Conservation (phyloP, 345 rosid species). For the Gynandropsis gynandra region DNA sequence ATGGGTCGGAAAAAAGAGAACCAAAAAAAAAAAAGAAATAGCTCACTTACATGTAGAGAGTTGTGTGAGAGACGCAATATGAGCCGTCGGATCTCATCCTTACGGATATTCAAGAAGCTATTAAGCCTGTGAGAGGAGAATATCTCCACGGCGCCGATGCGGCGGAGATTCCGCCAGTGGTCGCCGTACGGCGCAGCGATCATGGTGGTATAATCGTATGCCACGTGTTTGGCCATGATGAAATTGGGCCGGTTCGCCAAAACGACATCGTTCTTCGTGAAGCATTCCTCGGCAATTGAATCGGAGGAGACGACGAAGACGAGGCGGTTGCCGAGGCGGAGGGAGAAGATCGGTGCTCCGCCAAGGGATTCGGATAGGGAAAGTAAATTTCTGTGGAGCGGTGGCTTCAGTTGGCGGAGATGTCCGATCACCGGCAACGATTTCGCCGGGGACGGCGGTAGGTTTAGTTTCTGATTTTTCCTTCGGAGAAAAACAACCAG, state of each 20-base stretch:
- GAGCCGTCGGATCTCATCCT: slow-evolving; percentile 22
- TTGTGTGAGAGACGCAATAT: not conserved
- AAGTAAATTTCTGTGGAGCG: slow-evolving; percentile 17
- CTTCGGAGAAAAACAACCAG: slow-evolving; percentile 4
- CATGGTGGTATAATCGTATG: slow-evolving; percentile 33
- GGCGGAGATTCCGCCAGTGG: slow-evolving; percentile 26
- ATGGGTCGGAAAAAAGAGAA: too few relatives aligned
- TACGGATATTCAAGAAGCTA: slow-evolving; percentile 11
- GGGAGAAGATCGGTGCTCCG: slow-evolving; percentile 31
- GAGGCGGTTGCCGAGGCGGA: slow-evolving; percentile 32
- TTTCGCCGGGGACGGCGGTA: slow-evolving; percentile 36
- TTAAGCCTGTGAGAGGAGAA: slow-evolving; percentile 11
- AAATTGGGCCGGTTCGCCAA: slow-evolving; percentile 38
- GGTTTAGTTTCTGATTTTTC: slow-evolving; percentile 13
- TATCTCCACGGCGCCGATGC: slow-evolving; percentile 18
- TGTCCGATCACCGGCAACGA: slow-evolving; percentile 37
- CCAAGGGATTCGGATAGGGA: slow-evolving; percentile 34
- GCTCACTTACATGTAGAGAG: not conserved
- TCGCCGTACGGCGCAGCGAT: slow-evolving; percentile 23
- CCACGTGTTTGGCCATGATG: slow-evolving; percentile 29
- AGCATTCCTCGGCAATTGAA: slow-evolving; percentile 39
- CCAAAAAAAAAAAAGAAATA: not conserved
- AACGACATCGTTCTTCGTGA: slow-evolving; percentile 40
- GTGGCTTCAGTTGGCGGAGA: slow-evolving; percentile 33
- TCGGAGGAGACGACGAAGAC: slow-evolving; percentile 32